Base-by-base conservation (phyloP, 1,139 yeast species). In the Nakaseomyces sp. region DNA sequence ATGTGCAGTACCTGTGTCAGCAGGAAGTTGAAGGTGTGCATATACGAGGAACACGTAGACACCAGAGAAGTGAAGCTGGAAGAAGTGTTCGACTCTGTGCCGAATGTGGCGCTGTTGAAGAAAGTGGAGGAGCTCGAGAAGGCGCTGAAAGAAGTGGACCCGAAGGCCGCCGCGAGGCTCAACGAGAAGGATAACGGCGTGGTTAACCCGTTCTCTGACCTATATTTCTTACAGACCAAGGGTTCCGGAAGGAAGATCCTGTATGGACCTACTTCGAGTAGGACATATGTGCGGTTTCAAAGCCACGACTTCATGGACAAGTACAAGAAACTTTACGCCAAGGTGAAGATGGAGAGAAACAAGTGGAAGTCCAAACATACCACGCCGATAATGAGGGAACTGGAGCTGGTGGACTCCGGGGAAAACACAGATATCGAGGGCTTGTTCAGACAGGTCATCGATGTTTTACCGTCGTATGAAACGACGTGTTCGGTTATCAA, bases 201-300 rank as follows among this genome's bases (percentile, higher is more conserved):
- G 13, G 36, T 46, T 13, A 56, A 56, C 39, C 57, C 55, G 3
- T 46, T 50, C 12, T 46, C 49, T 40, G 49, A 46, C 12, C 47
- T 47, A 16, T 47, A 48, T 41, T 44, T 40, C 46, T 9, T 50
- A 12, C 45, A 54, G 43, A 31, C 42, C 10, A 47, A 51, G 43
- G 25, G 45, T 16, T 10, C 47, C 25, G 59, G 54, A 3, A 42
- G 58, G 33, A 48, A 45, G 17, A 44, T 52, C 5, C 35, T 52
- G 7, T 55, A 48, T 43, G 64, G 64, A 1, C 60, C 62, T 7
- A 59, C 64, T 1, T 52, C 62, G 5, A 36, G 53, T 39, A 44
- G 56, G 32, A 52, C 57, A 2, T 42, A 49, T 18, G 47, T 56
- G 12, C 44, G 43, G 20, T 41, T 47, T 13, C 49, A 52, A 26